Evolutionary conservation across 2,329 filamentous ascomycete genomes (phyloP).

Genomic region (Orbilia quercus): DNA sequence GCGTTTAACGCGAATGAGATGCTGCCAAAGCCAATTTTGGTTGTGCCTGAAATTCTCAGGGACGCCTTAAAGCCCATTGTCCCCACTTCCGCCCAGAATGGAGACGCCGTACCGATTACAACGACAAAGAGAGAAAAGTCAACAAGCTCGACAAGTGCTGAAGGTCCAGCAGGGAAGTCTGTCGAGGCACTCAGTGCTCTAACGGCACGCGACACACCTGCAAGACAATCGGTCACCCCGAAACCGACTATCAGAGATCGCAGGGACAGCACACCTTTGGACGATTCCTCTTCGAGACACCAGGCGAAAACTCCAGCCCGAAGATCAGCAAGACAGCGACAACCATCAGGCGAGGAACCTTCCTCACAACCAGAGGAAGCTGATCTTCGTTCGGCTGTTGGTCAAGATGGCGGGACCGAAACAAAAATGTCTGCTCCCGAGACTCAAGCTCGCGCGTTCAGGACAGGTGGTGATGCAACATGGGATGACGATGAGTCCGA

Average conservation of each 20-base stretch:
- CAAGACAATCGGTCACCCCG: slow-evolving; percentile 19
- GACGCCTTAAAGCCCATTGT: slow-evolving; percentile 43
- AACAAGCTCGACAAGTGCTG: not conserved
- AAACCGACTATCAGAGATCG: slow-evolving; percentile 1
- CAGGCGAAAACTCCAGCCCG: slow-evolving; percentile 25
- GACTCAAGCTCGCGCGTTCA: not conserved
- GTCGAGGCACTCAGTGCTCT: slow-evolving; percentile 15
- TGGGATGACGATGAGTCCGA: not conserved
- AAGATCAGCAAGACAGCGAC: slow-evolving; percentile 31
- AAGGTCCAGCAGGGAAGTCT: slow-evolving; percentile 6
- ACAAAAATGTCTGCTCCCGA: not conserved
- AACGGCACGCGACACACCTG: slow-evolving; percentile 10
- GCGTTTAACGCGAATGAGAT: slow-evolving; percentile 54
- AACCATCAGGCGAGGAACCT: slow-evolving; percentile 14
- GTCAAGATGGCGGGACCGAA: not conserved
- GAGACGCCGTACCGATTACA: slow-evolving; percentile 5
- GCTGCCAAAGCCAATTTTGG: slow-evolving; percentile 37
- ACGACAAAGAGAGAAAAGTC: slow-evolving; percentile 9
- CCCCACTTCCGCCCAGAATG: slow-evolving; percentile 23
- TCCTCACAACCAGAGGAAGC: no score
- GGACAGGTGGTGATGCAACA: not conserved
- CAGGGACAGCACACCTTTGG: slow-evolving; percentile 1
- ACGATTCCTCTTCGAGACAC: slow-evolving; percentile 13
- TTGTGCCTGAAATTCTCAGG: slow-evolving; percentile 34
- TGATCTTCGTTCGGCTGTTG: not conserved